phyloP scores from a whole-genome alignment of 2,329 filamentous ascomycete genomes.

The Fusarium devonianum region DNA sequence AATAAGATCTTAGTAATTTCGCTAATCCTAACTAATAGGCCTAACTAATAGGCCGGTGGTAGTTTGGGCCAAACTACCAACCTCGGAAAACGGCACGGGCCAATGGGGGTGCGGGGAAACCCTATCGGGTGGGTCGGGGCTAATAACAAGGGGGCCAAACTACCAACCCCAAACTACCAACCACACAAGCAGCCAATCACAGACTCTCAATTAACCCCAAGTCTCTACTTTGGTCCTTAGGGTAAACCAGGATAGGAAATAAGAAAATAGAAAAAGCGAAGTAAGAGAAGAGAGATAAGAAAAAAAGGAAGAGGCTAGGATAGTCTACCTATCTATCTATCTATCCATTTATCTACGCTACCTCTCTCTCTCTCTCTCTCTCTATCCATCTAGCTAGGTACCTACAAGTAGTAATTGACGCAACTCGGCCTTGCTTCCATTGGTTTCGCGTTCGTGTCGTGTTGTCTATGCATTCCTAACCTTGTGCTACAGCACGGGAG shows the following conservation, averaged over 20 bases:
- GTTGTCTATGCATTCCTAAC: no score
- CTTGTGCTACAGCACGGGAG: constrained; percentile 1
- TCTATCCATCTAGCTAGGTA: neutral
- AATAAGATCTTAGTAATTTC: no score
- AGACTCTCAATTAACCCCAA: neutral
- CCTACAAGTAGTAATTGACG: no score
- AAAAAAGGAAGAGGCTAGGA: neutral
- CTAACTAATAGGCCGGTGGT: neutral
- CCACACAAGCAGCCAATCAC: neutral
- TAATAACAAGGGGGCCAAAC: neutral
- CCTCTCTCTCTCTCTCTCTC: no score
- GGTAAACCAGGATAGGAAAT: neutral
- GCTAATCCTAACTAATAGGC: no score
- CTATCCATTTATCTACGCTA: neutral
- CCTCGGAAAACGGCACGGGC: neutral
- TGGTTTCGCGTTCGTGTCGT: neutral
- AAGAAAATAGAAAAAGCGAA: neutral
- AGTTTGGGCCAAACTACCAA: constrained; percentile 4
- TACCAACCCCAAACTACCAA: constrained; percentile 2
- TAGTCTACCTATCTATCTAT: neutral
- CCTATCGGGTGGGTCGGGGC: neutral
- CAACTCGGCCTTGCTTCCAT: constrained; percentile 5
- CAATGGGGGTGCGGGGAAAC: neutral
- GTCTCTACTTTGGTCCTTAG: neutral
- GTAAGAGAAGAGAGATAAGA: neutral